A percentile compares a stretch with the other conserved stretches of the same genome.
Conservation (phyloP, 139 green algal genomes). For the Coelastrella sp. region DNA sequence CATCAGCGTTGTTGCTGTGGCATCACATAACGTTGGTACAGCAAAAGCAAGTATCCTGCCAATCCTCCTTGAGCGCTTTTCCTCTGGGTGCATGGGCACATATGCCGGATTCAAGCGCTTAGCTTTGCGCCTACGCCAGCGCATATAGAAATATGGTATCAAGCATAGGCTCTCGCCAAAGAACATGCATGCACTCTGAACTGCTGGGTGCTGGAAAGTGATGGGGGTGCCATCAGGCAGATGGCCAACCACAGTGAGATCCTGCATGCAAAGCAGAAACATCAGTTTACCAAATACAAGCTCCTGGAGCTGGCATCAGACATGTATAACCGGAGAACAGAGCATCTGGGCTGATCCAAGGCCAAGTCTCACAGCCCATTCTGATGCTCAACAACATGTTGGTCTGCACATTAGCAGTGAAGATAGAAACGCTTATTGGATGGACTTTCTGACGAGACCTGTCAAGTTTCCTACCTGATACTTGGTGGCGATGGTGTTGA, state of each 20-base stretch:
- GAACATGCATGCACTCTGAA: constrained; percentile 88
- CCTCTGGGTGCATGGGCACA: constrained; percentile 1
- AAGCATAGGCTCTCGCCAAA: constrained; percentile 83
- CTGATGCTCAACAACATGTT: too few relatives aligned
- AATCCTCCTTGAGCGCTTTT: constrained; percentile 42
- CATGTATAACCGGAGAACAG: too few relatives aligned
- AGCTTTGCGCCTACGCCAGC: constrained; percentile 51
- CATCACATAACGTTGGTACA: constrained; percentile 85
- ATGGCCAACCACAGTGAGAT: constrained; percentile 70
- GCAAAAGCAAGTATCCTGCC: constrained; percentile 66
- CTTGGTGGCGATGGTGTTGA: constrained; percentile 91
- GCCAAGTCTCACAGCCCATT: too few relatives aligned
- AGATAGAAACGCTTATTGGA: too few relatives aligned
- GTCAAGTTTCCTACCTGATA: constrained; percentile 83
- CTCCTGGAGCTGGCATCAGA: too few relatives aligned
- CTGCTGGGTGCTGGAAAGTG: constrained; percentile 80
- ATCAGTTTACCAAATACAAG: too few relatives aligned
- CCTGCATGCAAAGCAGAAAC: constrained; percentile 53
- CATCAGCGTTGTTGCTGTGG: constrained; percentile 80
- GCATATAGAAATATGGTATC: constrained; percentile 73
- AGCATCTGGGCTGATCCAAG: too few relatives aligned
- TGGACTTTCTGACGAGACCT: too few relatives aligned
- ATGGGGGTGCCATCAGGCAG: constrained; percentile 52
- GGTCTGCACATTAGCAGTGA: too few relatives aligned
- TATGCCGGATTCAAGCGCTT: constrained; percentile 42